Evolutionary conservation across 495 filamentous ascomycete genomes (phyloP).

Genomic region (Penicillium odoratum): DNA sequence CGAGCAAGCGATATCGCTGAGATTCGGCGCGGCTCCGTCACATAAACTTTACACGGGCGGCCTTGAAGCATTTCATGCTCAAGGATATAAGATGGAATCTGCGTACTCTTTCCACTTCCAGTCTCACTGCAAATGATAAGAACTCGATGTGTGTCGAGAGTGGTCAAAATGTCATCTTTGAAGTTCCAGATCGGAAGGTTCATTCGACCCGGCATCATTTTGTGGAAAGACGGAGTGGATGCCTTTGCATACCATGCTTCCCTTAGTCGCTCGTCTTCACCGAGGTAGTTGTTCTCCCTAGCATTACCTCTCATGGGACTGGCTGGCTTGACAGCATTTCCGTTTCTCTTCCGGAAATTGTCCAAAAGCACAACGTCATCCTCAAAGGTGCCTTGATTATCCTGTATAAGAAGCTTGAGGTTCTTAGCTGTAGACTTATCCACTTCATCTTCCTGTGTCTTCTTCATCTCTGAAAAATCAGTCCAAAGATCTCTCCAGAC

Average conservation of each 20-base stretch:
- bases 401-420: conserved; percentile 48
- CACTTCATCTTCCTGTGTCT: conserved; percentile 61
- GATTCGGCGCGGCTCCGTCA: conserved; percentile 93
- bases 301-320: conserved; percentile 37
- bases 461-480: conserved; percentile 70
- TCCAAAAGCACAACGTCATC: conserved; percentile 74
- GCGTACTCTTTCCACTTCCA: conserved; percentile 95
- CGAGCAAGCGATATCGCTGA: conserved; percentile 91
- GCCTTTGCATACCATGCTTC: conserved; percentile 71
- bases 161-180: conserved; percentile 68
- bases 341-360: conserved; percentile 63
- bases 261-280: conserved; percentile 51
- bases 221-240: conserved; percentile 53
- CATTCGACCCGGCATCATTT: conserved; percentile 57
- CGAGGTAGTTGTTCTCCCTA: conserved; percentile 43
- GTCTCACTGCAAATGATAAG: conserved; percentile 95
- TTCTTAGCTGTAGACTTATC: conserved; percentile 63
- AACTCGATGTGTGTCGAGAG: conserved; percentile 74
- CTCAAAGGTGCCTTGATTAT: conserved; percentile 49
- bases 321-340: conserved; percentile 46
- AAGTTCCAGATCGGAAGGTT: conserved; percentile 89
- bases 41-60: conserved; percentile 85
- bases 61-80: conserved; percentile 83
- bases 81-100: conserved; percentile 87
- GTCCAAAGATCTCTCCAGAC: conserved; percentile 84